Evolutionary conservation across 352 stramenopile species (phyloP).

Genomic region (Pythium sukuiense): DNA sequence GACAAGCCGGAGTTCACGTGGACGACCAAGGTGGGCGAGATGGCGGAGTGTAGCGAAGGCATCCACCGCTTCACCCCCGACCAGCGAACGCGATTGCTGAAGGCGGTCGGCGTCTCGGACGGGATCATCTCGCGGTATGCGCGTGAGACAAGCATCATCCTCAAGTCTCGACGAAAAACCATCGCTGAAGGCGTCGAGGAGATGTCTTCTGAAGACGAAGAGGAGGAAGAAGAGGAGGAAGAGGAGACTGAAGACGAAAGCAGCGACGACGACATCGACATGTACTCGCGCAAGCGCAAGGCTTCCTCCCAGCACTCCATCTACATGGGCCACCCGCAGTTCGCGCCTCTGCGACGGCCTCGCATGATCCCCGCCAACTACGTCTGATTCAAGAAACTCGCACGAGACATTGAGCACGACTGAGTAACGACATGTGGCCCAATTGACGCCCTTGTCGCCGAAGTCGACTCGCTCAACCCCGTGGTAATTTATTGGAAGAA

Average conservation of each 20-base stretch:
- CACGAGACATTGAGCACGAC: not conserved
- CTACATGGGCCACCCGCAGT: slow-evolving; percentile 40
- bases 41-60: slow-evolving; percentile 47
- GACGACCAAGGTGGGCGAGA: slow-evolving; percentile 49
- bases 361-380: slow-evolving; percentile 76
- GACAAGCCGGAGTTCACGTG: slow-evolving; percentile 50
- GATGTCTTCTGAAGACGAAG: slow-evolving; percentile 29
- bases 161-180: slow-evolving; percentile 37
- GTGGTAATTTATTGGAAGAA: slow-evolving; percentile 18
- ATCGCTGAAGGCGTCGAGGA: slow-evolving; percentile 29
- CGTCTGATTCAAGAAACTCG: slow-evolving; percentile 20
- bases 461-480: slow-evolving; percentile 4
- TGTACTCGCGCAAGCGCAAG: slow-evolving; percentile 42
- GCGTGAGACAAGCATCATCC: slow-evolving; percentile 50
- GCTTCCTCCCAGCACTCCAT: slow-evolving; percentile 45
- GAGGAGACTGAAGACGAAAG: slow-evolving; percentile 15
- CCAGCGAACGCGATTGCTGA: slow-evolving; percentile 37
- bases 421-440: not conserved
- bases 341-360: slow-evolving; percentile 46
- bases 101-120: slow-evolving; percentile 35
- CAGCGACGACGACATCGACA: slow-evolving; percentile 26
- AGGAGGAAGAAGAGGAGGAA: slow-evolving; percentile 22
- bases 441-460: slow-evolving; percentile 1
- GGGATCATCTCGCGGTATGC: slow-evolving; percentile 47
- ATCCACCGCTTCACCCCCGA: slow-evolving; percentile 46